phyloP scores from a whole-genome alignment of 805 yeast species.

The Sugiyamaella americana region DNA sequence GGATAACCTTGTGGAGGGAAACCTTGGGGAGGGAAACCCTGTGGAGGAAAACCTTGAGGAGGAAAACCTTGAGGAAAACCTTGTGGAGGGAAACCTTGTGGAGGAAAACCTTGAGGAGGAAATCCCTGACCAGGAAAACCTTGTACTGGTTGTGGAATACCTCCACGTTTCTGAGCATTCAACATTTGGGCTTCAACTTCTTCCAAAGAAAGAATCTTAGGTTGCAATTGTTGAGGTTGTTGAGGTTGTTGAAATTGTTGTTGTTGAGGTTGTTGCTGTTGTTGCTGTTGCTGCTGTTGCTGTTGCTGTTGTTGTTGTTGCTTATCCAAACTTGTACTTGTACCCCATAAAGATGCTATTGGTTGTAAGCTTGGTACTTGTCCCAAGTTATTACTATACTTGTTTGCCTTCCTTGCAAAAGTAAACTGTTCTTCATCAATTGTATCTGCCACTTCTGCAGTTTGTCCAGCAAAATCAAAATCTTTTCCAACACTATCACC shows the following conservation, averaged over 20 bases:
- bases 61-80: constrained; percentile 9
- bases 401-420: constrained; percentile 18
- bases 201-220: constrained; percentile 62
- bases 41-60: constrained; percentile 2
- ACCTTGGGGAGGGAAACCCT: constrained; percentile 1
- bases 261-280: constrained; percentile 1
- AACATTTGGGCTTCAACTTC: constrained; percentile 78
- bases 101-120: constrained; percentile 9
- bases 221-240: constrained; percentile 23
- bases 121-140: constrained; percentile 8
- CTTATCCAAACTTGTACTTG: constrained; percentile 16
- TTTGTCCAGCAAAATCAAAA: constrained; percentile 52
- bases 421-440: constrained; percentile 26
- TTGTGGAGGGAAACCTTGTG: constrained; percentile 10
- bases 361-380: constrained; percentile 44
- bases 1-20: constrained; percentile 5
- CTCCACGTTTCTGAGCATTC: constrained; percentile 29
- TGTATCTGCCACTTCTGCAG: constrained; percentile 28
- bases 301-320: background rate
- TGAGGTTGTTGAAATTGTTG: background rate
- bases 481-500: constrained; percentile 48
- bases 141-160: constrained; percentile 6
- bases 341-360: constrained; percentile 66
- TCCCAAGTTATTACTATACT: background rate
- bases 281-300: constrained; percentile 6